A percentile compares a stretch with the other conserved stretches of the same genome.
Evolutionary conservation across 331 rosid species (phyloP).

Genomic region (Acacia pycnantha): DNA sequence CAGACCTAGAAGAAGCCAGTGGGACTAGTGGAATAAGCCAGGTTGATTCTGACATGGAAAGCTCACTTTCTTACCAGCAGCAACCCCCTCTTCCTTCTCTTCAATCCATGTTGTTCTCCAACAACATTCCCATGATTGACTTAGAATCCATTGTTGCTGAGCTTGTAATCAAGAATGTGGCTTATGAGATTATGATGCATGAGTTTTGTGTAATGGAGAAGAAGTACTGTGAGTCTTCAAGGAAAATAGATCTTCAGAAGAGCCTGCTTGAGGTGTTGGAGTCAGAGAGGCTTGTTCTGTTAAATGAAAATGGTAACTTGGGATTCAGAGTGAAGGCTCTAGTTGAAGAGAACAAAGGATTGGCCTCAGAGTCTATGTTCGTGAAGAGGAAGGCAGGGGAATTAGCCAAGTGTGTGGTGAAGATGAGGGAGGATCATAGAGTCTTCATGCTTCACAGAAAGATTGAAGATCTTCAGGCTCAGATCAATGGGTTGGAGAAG

Average conservation of each 20-base stretch:
- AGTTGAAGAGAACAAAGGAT: constrained; percentile 75
- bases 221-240: constrained; percentile 54
- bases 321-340: constrained; percentile 55
- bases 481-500: constrained; percentile 85
- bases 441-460: constrained; percentile 71
- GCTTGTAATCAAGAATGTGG: constrained; percentile 78
- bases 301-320: constrained; percentile 82
- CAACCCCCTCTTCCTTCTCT: not conserved
- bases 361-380: constrained; percentile 66
- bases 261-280: constrained; percentile 92
- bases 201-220: constrained; percentile 60
- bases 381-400: constrained; percentile 76
- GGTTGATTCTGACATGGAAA: constrained; percentile 71
- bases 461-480: constrained; percentile 86
- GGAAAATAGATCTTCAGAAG: constrained; percentile 80
- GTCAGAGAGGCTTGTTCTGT: constrained; percentile 79
- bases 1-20: constrained; percentile 45
- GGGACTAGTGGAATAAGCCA: constrained; percentile 36
- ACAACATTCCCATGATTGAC: not conserved
- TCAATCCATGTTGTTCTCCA: not conserved
- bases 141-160: constrained; percentile 57
- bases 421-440: constrained; percentile 80
- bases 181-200: constrained; percentile 50
- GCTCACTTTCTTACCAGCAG: constrained; percentile 79
- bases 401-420: constrained; percentile 74